Percentiles rank a stretch among this genome's conserved stretches.
These are phyloP conservation scores for Triglochin maritima DNA, from an alignment of 106 monocot genomes.

Conservation along the genomic window DNA sequence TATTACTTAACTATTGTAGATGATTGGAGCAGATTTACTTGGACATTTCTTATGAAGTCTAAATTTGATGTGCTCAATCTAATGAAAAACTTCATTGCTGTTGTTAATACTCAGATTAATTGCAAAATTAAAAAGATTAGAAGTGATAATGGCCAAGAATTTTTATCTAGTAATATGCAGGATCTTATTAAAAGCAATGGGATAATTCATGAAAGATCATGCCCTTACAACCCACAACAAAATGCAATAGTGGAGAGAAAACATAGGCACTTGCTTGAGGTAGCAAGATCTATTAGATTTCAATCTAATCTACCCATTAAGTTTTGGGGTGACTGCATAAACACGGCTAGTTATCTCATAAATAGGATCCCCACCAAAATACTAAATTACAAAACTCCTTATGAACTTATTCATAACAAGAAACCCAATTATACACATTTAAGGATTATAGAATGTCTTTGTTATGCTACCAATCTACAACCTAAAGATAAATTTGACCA, in stretches of 20 bases:
- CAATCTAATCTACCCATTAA: background rate
- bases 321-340: conserved; percentile 10
- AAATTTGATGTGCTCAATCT: background rate
- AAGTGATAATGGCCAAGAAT: conserved; percentile 10
- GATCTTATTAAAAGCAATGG: background rate
- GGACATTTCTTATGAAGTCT: conserved; percentile 1
- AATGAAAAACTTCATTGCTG: background rate
- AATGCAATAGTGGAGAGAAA: conserved; percentile 6
- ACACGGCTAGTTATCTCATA: background rate
- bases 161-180: background rate
- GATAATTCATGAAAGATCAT: conserved; percentile 1
- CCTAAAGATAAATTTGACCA: background rate
- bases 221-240: conserved; percentile 5
- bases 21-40: conserved; percentile 1
- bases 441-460: conserved; percentile 1
- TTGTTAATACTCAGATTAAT: background rate
- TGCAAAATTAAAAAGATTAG: background rate
- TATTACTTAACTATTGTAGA: conserved; percentile 8
- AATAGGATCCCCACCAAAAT: conserved; percentile 1
- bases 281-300: background rate
- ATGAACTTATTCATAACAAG: background rate
- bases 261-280: background rate
- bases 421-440: background rate
- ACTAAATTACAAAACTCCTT: background rate
- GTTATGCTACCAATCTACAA: background rate